Conservation (phyloP, 805 yeast genomes). For the Vanderwaltozyma tropicalis region DNA sequence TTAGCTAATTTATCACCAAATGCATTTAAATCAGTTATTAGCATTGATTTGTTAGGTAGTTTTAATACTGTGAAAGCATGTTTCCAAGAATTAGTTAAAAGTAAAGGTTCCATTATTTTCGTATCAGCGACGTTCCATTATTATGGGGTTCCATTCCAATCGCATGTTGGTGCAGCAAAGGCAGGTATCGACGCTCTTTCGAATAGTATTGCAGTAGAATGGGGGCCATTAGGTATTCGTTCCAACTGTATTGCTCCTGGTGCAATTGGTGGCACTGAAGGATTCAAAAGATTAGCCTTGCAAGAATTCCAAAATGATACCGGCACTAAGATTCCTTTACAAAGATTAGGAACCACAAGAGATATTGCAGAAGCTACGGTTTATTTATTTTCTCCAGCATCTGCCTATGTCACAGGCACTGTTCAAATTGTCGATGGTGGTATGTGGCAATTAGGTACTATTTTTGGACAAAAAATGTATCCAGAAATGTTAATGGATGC, state of each 20-base stretch:
- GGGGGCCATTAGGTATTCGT: slow-evolving; percentile 82
- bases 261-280: slow-evolving; percentile 79
- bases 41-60: slow-evolving; percentile 80
- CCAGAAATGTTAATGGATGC: slow-evolving; percentile 34
- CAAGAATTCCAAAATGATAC: slow-evolving; percentile 34
- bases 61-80: slow-evolving; percentile 84
- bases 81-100: slow-evolving; percentile 49
- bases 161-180: slow-evolving; percentile 90
- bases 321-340: slow-evolving; percentile 41
- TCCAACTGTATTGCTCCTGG: slow-evolving; percentile 89
- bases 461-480: slow-evolving; percentile 30
- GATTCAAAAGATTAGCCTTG: slow-evolving; percentile 52
- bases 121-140: slow-evolving; percentile 87
- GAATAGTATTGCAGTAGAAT: slow-evolving; percentile 76
- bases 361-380: slow-evolving; percentile 88
- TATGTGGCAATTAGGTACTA: slow-evolving; percentile 66
- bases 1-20: slow-evolving; percentile 69
- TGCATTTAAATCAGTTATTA: slow-evolving; percentile 81
- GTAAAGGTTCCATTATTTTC: slow-evolving; percentile 64
- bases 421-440: slow-evolving; percentile 83
- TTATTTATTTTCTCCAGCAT: slow-evolving; percentile 75
- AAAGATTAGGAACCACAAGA: slow-evolving; percentile 53
- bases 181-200: slow-evolving; percentile 90
- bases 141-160: slow-evolving; percentile 78
- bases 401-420: slow-evolving; percentile 66